Evolutionary conservation across 345 rosid genomes (phyloP).

Genomic region (Brassica napus): DNA sequence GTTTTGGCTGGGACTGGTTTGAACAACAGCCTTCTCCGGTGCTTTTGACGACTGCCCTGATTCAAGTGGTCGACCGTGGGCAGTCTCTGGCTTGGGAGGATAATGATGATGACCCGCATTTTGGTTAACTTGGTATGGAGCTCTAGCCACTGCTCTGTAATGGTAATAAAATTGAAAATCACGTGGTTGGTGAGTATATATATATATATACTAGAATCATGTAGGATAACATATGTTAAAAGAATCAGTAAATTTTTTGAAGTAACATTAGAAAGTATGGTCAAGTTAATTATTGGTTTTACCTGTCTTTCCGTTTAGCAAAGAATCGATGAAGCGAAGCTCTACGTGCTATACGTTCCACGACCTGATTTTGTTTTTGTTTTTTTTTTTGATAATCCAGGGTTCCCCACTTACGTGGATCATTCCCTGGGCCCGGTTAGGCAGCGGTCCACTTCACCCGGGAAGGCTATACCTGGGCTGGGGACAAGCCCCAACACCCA

Average conservation of each 20-base stretch:
- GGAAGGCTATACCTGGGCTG: no score
- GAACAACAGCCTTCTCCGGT: conserved; percentile 11
- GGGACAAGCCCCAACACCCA: no score
- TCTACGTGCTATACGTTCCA: conserved; percentile 49
- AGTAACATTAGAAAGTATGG: background rate
- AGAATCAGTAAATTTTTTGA: background rate
- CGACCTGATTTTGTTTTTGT: conserved; percentile 25
- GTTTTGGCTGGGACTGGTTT: background rate
- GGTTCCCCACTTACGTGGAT: no score
- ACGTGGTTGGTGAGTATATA: background rate
- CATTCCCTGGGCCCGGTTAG: no score
- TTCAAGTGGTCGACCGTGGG: conserved; percentile 28
- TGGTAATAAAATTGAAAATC: background rate
- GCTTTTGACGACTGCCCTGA: conserved; percentile 35
- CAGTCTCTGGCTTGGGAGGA: conserved; percentile 32
- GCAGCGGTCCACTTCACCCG: no score
- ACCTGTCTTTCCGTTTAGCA: conserved; percentile 80
- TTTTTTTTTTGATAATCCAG: no score
- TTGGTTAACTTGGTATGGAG: conserved; percentile 61
- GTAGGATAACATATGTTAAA: background rate
- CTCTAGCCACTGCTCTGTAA: conserved; percentile 55
- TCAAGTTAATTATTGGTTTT: background rate
- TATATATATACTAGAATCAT: background rate
- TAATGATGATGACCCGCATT: background rate
- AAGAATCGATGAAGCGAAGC: conserved; percentile 76